Evolutionary conservation across 768 basidiomycete species (phyloP).

Genomic region (Clitopilus hobsonii): DNA sequence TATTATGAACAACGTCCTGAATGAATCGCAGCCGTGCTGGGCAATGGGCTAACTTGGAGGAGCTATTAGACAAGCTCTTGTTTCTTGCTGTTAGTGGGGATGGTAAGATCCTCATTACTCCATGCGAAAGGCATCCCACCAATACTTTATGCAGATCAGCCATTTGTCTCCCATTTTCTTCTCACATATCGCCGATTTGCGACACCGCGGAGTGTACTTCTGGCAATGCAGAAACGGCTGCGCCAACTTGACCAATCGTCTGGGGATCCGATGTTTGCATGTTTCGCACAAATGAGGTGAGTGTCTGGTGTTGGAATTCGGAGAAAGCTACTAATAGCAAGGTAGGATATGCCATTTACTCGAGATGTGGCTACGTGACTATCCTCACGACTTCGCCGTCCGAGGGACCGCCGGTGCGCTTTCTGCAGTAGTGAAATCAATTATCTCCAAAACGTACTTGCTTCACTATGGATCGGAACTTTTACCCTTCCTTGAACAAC

Average conservation of each 20-base stretch:
- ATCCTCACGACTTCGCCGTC: conserved; percentile 78
- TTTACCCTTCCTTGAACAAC: conserved; percentile 70
- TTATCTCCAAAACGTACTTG: conserved; percentile 74
- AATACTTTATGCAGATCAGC: conserved; percentile 47
- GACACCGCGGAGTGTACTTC: conserved; percentile 70
- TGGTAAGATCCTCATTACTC: conserved; percentile 36
- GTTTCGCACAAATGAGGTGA: conserved; percentile 85
- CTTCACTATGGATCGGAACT: conserved; percentile 84
- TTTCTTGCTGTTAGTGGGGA: conserved; percentile 84
- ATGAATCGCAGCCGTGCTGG: conserved; percentile 54
- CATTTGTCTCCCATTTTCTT: conserved; percentile 75
- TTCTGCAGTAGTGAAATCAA: conserved; percentile 71
- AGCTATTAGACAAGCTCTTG: conserved; percentile 75
- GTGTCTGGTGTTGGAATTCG: conserved; percentile 4
- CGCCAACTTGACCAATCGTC: conserved; percentile 67
- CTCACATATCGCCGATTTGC: conserved; percentile 83
- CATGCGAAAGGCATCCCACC: neutral
- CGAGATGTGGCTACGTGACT: conserved; percentile 72
- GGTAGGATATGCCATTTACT: conserved; percentile 75
- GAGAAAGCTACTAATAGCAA: conserved; percentile 4
- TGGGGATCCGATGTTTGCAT: conserved; percentile 81
- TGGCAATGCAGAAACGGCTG: conserved; percentile 87
- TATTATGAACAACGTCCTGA: neutral
- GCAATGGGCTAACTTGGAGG: conserved; percentile 74
- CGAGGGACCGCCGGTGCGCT: conserved; percentile 70